Conservation (phyloP, 169 alveolate genomes). For the Neospora caninum region DNA sequence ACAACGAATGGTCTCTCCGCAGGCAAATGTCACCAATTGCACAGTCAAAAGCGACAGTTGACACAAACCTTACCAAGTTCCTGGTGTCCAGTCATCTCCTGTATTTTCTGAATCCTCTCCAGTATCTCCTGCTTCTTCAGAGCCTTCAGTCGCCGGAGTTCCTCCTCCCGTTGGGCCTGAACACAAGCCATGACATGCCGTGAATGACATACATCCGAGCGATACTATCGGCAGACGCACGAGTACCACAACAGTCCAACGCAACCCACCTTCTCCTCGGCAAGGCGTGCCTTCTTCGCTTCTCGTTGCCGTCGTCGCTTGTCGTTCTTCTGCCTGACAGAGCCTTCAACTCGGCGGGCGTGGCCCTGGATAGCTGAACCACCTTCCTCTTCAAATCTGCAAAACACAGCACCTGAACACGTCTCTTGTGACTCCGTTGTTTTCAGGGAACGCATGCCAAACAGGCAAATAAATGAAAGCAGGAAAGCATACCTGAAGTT, state of each 20-base stretch:
- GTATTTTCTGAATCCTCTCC: slow-evolving; percentile 78
- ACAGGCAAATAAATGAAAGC: not conserved
- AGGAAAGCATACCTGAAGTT: slow-evolving; percentile 79
- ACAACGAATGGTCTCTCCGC: not conserved
- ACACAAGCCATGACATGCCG: too few species aligned
- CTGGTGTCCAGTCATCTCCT: slow-evolving; percentile 74
- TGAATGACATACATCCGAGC: not conserved
- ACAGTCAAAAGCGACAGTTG: not conserved
- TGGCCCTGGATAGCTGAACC: slow-evolving; percentile 67
- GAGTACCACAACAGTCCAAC: not conserved
- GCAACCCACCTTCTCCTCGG: slow-evolving; percentile 78
- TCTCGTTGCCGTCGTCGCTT: slow-evolving; percentile 79
- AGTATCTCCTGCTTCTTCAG: slow-evolving; percentile 82
- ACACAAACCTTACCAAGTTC: slow-evolving; percentile 68
- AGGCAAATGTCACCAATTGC: not conserved
- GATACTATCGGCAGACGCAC: not conserved
- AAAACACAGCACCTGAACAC: not conserved
- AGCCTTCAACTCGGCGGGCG: slow-evolving; percentile 65
- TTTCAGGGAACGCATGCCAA: not conserved
- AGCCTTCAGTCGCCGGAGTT: slow-evolving; percentile 79
- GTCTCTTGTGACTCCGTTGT: not conserved
- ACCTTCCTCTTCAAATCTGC: slow-evolving; percentile 66
- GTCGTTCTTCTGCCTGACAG: slow-evolving; percentile 76
- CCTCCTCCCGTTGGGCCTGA: slow-evolving; percentile 74
- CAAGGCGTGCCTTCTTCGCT: slow-evolving; percentile 79